Evolutionary conservation across 768 basidiomycete genomes (phyloP).

Genomic region (Kwoniella pini): DNA sequence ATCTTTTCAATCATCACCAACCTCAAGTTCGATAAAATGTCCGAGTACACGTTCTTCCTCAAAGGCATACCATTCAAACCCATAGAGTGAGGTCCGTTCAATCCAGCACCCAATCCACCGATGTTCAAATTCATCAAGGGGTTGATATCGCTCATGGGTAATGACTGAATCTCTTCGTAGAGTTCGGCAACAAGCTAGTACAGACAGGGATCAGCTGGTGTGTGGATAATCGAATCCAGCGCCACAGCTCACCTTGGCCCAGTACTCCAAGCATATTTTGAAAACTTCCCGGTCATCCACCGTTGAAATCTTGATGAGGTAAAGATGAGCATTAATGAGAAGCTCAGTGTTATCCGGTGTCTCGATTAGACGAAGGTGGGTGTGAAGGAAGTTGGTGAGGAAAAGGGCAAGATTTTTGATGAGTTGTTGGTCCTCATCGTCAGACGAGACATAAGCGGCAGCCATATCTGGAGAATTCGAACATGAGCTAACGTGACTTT

Average conservation of each 20-base stretch:
- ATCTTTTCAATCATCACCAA: conserved; percentile 97
- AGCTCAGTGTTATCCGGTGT: conserved; percentile 86
- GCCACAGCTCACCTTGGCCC: conserved; percentile 56
- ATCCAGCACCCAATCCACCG: conserved; percentile 59
- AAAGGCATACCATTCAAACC: conserved; percentile 58
- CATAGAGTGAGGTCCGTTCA: conserved; percentile 47
- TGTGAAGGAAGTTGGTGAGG: conserved; percentile 91
- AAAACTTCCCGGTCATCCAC: conserved; percentile 99
- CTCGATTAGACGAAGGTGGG: conserved; percentile 91
- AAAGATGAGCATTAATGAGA: conserved; percentile 91
- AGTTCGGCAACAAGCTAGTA: conserved; percentile 86
- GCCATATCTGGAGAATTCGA: conserved; percentile 66
- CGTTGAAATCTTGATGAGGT: conserved; percentile 97
- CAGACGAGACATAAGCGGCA: conserved; percentile 82
- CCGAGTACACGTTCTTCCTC: conserved; percentile 91
- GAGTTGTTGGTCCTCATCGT: conserved; percentile 92
- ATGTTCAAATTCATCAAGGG: conserved; percentile 74
- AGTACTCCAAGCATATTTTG: conserved; percentile 99
- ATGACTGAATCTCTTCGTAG: conserved; percentile 92
- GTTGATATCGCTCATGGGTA: conserved; percentile 79
- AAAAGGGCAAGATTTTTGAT: conserved; percentile 97
- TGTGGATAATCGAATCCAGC: neutral
- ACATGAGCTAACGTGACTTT: too few relatives aligned
- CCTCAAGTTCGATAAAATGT: conserved; percentile 89
- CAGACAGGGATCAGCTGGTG: neutral